Evolutionary conservation across 2,329 filamentous ascomycete genomes (phyloP), one percentile per base, ranked within the genome.

Genomic region (Venturia oleaginea): DNA sequence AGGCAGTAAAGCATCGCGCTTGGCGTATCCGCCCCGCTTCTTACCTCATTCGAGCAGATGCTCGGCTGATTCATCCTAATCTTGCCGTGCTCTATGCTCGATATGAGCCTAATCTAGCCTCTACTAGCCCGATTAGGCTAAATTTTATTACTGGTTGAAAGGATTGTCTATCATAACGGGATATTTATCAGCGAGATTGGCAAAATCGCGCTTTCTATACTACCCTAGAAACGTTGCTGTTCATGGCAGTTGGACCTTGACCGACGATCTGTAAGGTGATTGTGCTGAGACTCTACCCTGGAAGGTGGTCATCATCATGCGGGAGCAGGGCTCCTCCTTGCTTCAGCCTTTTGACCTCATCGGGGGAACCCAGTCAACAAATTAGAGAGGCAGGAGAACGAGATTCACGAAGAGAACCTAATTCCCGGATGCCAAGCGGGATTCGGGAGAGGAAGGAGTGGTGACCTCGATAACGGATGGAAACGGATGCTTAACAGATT

Each of bases 251-350:
- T 34, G 30, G 24, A 8, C 0, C n/a, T 27, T 15, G 17, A 30
- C 51, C 27, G n/a, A 34, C 17, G 51, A 22, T 57, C 27, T 51
- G 51, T 34, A 34, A 30, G 51, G 51, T 19, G 30, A 37, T 6
- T 37, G 34, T 40, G 59, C 59, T 60, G n/a, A 43, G 30, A 63
- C 62, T 37, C 62, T 32, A 4, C 48, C 62, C 8, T 57, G 46
- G 42, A 19, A 13, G 46, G 30, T 48, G 57, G 62, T 63, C 62
- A 63, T 13, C 42, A 59, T 63, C 62, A 48, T 15, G 27, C 17
- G 40, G 46, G 27, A 54, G 62, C 62, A 46, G 51, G 62, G 62
- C 42, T n/a, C 51, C 62, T 51, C 62, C 48, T 30, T 54, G 48
- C 62, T 30, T 30, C 30, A 46, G 34, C 34, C 62, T 51, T 40